Percentiles rank a stretch among this genome's conserved stretches.
These are phyloP conservation scores for Jaminaea rosea DNA, from an alignment of 1,284 basidiomycete genomes.

Conservation along the genomic window DNA sequence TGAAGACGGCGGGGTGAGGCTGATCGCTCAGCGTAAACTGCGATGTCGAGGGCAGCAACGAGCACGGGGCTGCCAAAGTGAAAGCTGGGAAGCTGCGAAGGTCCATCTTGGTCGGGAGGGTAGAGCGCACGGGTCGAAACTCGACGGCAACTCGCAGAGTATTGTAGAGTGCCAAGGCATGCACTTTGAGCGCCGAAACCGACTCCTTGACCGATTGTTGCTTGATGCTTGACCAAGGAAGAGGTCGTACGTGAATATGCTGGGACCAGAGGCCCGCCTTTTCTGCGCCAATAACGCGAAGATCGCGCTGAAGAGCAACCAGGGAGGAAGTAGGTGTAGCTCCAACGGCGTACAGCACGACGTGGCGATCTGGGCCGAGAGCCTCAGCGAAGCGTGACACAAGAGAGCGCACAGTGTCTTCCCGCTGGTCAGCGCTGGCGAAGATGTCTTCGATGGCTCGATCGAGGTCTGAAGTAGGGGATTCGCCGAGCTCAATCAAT, in stretches of 20 bases:
- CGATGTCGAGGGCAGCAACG: background rate
- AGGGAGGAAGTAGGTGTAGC: background rate
- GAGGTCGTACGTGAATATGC: slow-evolving; percentile 2
- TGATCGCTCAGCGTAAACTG: background rate
- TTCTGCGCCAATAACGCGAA: background rate
- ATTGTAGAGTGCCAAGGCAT: slow-evolving; percentile 6
- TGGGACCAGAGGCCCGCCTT: background rate
- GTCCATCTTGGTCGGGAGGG: background rate
- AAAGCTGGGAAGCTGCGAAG: slow-evolving; percentile 20
- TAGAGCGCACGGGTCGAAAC: background rate
- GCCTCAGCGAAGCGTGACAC: background rate
- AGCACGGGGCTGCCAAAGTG: slow-evolving; percentile 1
- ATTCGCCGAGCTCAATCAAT: slow-evolving; percentile 2
- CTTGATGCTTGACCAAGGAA: slow-evolving; percentile 1
- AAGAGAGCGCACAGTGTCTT: slow-evolving; percentile 10
- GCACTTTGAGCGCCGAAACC: background rate
- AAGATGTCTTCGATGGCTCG: background rate
- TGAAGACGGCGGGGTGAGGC: background rate
- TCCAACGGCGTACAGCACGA: slow-evolving; percentile 8
- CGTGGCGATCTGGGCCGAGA: background rate
- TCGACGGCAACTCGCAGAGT: slow-evolving; percentile 1
- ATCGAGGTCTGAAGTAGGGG: background rate
- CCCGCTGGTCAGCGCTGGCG: slow-evolving; percentile 4
- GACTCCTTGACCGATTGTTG: background rate
- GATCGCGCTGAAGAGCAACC: slow-evolving; percentile 1